Evolutionary conservation across 2,329 filamentous ascomycete species (phyloP), one percentile per base, ranked within the genome.

Genomic region (Arthroderma sp.): DNA sequence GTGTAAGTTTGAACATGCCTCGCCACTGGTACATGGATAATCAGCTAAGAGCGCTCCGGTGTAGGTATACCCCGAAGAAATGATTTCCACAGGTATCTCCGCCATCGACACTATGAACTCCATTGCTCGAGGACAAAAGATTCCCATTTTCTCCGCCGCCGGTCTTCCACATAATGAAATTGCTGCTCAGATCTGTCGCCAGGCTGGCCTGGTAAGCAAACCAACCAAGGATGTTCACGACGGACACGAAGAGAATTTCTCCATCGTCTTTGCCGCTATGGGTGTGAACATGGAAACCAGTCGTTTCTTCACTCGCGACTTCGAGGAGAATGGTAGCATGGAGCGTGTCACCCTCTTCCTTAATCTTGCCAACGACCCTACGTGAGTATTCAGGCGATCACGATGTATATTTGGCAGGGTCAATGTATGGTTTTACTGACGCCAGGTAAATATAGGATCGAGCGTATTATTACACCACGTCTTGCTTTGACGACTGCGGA

Each of bases 151-250:
- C 79, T 98, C 91, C 28, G 87, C 91, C 44, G 81, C 91, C 49
- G 91, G 91, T 87, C 79, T 98, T 48, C 93, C 93, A 34, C 93
- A 98, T 72, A 98, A 98, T 71, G 91, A 98, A 74, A 96, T 98
- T 60, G 93, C 93, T 47, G 93, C 91, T 39, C 88, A 95, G 71
- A 98, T 98, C 68, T 95, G 88, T 74, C 81, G 93, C 70, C 91
- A 98, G 69, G 91, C 91, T 56, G 80, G 89, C 67, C 71, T 98
- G 63, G 93, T 96, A 53, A 80, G 87, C 56, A 86, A 73, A 75
- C 87, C 87, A 32, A 94, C 85, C 64, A 98, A 98, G 78, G 88
- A 83, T 53, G 81, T 91, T 28, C 91, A 98, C 61, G 93, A 98
- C 60, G 88, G 81, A 46, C 91, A 98, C 68, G 87, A 95, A 61